Evolutionary conservation across 2,329 filamentous ascomycete species (phyloP).

Genomic region (Ilyonectria robusta): DNA sequence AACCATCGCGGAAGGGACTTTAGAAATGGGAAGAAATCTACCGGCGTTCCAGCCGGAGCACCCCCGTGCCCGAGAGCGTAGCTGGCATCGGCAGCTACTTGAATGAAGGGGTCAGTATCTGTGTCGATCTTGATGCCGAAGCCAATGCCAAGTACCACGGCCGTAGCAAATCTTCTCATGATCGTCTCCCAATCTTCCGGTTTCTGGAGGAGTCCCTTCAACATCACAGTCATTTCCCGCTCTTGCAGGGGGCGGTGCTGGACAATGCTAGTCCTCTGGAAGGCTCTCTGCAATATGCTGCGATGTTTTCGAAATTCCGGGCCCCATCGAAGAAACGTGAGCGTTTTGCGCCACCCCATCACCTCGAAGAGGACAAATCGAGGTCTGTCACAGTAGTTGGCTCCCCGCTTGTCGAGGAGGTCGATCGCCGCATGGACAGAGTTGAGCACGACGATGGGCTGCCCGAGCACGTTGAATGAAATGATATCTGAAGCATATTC

Average conservation of each 20-base stretch:
- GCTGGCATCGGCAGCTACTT: constrained; percentile 52
- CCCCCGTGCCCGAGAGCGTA: constrained; percentile 48
- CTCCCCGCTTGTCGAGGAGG: constrained; percentile 59
- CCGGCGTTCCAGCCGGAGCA: constrained; percentile 52
- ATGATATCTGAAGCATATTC: constrained; percentile 66
- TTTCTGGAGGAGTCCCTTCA: constrained; percentile 49
- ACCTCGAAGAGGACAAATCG: constrained; percentile 59
- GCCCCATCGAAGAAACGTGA: constrained; percentile 61
- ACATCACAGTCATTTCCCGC: constrained; percentile 49
- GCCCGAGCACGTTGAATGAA: constrained; percentile 53
- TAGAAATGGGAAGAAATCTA: constrained; percentile 63
- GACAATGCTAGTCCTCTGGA: constrained; percentile 55
- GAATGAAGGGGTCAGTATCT: constrained; percentile 57
- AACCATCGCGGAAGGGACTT: constrained; percentile 57
- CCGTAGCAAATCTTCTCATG: constrained; percentile 55
- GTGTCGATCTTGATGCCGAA: constrained; percentile 57
- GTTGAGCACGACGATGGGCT: constrained; percentile 59
- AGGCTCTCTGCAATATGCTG: constrained; percentile 59
- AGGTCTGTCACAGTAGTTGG: constrained; percentile 61
- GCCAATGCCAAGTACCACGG: constrained; percentile 58
- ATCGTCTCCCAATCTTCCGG: constrained; percentile 54
- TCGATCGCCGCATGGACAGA: constrained; percentile 58
- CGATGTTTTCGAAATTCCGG: constrained; percentile 59
- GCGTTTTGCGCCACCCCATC: constrained; percentile 62
- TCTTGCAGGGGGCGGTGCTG: constrained; percentile 53